Base-by-base conservation (phyloP, 176 grass and related monocot genomes). In the Carex kokanica region DNA sequence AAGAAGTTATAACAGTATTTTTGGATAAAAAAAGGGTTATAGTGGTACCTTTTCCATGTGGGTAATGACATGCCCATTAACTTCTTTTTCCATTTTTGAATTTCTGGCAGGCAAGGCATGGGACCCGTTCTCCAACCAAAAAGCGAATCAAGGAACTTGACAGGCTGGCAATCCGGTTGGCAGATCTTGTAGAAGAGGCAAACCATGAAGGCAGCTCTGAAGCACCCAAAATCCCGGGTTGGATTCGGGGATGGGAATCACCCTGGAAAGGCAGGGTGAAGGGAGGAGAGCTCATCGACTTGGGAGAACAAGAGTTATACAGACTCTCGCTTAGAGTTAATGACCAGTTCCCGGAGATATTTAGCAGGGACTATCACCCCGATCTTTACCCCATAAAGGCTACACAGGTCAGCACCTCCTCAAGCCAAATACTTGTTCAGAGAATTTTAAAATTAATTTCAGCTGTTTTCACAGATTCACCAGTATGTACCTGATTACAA, bases 111-210 rank as follows among this genome's bases (percentile, higher is more conserved):
- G 88, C 95, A 86, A 95, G 95, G 63, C 95, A 95, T 87, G 95
- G 95, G 31, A 91, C 95, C 36, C 95, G 95, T 4, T 70, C 92
- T 18, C 95, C 95, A 45, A 98, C 95, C 61, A 95, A 91, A 40
- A 98, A 95, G 80, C 83, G 95, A 49, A 93, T 94, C 80, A 93
- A 91, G 83, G 95, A 98, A 80, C 77, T 98, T 74, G 92, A 98
- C 74, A 87, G 82, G 73, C 81, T 98, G 75, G 68, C 89, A 4
- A 47, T 73, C 40, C 86, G 89, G 43, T 69, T 98, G 84, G 52
- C 82, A 83, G 25, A 58, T 84, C 87, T 98, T 60, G 63, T 95
- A 0, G 63, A 90, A 15, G 92, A 95, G 66, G 90, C 83, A 43
- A 86, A 89, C 47, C 74, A 85, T 80, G 52, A 80, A 14, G 2